Percentiles rank a stretch among this genome's conserved stretches.
phyloP scores from a whole-genome alignment of 2,329 filamentous ascomycete genomes.

The Trichoderma guizhouense region DNA sequence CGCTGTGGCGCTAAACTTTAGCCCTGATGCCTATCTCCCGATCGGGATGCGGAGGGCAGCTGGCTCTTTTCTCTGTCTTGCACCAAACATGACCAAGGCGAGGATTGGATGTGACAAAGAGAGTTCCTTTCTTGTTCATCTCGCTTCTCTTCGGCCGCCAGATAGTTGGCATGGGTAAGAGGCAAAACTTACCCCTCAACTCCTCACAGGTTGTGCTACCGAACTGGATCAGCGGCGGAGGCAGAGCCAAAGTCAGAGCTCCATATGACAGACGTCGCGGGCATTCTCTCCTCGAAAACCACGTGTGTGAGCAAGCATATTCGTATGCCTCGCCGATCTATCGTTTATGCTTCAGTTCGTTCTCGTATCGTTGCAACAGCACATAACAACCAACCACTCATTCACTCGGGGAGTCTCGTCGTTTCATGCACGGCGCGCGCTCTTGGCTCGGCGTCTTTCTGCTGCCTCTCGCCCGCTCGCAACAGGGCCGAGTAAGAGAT shows the following conservation, averaged over 20 bases:
- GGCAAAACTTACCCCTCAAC: background rate
- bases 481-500: constrained; percentile 4
- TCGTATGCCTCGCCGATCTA: background rate
- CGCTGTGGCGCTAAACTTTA: constrained; percentile 12
- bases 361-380: background rate
- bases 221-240: background rate
- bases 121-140: background rate
- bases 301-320: background rate
- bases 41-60: constrained; percentile 5
- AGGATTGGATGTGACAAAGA: background rate
- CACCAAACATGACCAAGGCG: background rate
- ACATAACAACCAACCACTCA: background rate
- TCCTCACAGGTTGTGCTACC: background rate
- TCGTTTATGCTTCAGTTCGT: background rate
- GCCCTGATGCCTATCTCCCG: constrained; percentile 12
- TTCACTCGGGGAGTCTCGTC: constrained; percentile 19
- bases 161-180: background rate
- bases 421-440: constrained; percentile 15
- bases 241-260: background rate
- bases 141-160: background rate
- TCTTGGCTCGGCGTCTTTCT: constrained; percentile 8
- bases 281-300: background rate
- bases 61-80: background rate
- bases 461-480: background rate
- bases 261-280: background rate